Evolutionary conservation across 2,329 filamentous ascomycete species (phyloP), one percentile per base, ranked within the genome.

Genomic region (Pleomassaria siparia): DNA sequence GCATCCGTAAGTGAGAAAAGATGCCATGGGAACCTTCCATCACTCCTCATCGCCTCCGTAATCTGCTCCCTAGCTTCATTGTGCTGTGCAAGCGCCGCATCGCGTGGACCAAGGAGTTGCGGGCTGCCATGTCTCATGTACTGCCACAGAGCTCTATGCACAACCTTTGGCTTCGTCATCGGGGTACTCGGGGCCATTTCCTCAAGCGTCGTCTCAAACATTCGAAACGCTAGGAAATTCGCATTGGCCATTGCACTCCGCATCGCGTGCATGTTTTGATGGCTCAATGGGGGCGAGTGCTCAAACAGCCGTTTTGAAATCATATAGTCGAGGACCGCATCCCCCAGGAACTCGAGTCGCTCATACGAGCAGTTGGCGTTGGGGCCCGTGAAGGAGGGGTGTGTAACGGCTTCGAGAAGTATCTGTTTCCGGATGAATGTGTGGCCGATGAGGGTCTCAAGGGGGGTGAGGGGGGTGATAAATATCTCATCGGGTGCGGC

Each of bases 301-400:
- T 73, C 60, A 66, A 82, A 87, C 5, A 92, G 72, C n/a, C 72
- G 76, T 0, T 73, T 75, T 7, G 89, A 83, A 40, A 96, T 75
- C 46, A 96, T 75, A 57, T 84, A 80, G 69, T 97, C 92, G 0
- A 97, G 81, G 2, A 96, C 76, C 0, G 90, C 82, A 58, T 97
- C 92, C 1, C 92, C 92, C 0, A 96, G 74, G 60, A 94, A 96
- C 63, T 96, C 92, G 1, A 96, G 79, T 0, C 91, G 82, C 56
- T 96, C 88, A 59, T 85, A 84, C 0, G 79, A 80, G 28, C 72
- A 68, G 4, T 78, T 74, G 13, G 72, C 69, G 24, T 74, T 54
- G 1, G 58, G 57, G 1, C 64, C 65, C 0, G 32, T 75, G 42
- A 76, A 78, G 0, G 88, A 91, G 0, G 83, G 75, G 62, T 96